These are phyloP conservation scores for Exophiala mesophila DNA, from an alignment of 2,329 filamentous ascomycete species.

Conservation along the genomic window DNA sequence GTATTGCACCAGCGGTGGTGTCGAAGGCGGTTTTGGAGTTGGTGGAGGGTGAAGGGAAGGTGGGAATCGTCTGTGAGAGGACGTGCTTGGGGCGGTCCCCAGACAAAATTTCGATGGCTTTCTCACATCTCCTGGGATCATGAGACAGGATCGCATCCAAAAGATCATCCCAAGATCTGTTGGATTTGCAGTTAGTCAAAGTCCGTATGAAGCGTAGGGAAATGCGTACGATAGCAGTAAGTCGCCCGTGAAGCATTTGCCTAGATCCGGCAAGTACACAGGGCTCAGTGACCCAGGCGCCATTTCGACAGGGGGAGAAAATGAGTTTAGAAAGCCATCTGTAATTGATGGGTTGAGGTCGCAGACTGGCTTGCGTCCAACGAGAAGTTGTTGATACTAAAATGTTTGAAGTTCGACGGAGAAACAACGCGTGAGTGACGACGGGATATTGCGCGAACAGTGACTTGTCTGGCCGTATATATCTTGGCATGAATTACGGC, in stretches of 20 bases:
- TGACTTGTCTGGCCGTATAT: too few species aligned
- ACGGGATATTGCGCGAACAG: too few species aligned
- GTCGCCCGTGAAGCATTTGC: conserved; percentile 32
- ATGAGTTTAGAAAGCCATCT: conserved; percentile 5
- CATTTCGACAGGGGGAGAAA: conserved; percentile 17
- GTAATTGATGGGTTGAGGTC: not conserved
- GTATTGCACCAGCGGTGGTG: conserved; percentile 76
- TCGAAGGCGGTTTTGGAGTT: conserved; percentile 67
- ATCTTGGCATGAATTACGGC: too few species aligned
- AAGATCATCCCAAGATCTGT: conserved; percentile 24
- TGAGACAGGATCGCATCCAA: conserved; percentile 18
- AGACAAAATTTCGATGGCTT: conserved; percentile 14
- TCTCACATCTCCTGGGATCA: conserved; percentile 7
- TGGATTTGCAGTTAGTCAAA: conserved; percentile 10
- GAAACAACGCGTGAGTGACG: too few species aligned
- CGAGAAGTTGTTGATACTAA: too few species aligned
- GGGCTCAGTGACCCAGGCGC: conserved; percentile 17
- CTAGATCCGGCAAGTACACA: conserved; percentile 16
- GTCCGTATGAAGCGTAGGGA: not conserved
- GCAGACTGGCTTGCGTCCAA: too few species aligned
- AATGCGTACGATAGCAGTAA: conserved; percentile 15
- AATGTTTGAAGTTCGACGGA: too few species aligned
- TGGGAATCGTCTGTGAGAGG: conserved; percentile 13
- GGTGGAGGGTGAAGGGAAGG: conserved; percentile 10
- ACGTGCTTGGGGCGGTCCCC: conserved; percentile 14